A percentile compares a stretch with the other conserved stretches of the same genome.
phyloP scores from a whole-genome alignment of 805 yeast genomes.

The Ogataea salicorniae region DNA sequence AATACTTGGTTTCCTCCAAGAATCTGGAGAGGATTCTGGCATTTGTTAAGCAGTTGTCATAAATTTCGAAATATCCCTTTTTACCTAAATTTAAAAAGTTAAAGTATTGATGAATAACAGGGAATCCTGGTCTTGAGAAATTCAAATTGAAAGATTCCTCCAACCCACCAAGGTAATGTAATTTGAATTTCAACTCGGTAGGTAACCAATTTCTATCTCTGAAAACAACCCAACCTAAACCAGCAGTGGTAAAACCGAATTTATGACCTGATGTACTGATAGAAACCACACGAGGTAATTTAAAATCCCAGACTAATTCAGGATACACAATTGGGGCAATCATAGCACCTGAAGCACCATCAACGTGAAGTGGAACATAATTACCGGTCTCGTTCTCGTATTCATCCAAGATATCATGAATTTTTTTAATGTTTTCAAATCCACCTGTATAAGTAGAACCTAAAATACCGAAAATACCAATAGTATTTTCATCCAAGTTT shows the following conservation, averaged over 20 bases:
- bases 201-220: slow-evolving; percentile 61
- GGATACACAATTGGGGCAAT: slow-evolving; percentile 83
- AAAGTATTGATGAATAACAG: slow-evolving; percentile 83
- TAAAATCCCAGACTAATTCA: slow-evolving; percentile 78
- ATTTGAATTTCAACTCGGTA: slow-evolving; percentile 64
- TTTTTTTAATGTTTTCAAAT: slow-evolving; percentile 68
- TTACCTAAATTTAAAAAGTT: slow-evolving; percentile 68
- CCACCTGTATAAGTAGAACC: slow-evolving; percentile 95
- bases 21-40: slow-evolving; percentile 64
- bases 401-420: slow-evolving; percentile 61
- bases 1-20: slow-evolving; percentile 60
- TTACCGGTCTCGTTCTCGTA: slow-evolving; percentile 61
- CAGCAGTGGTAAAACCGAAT: slow-evolving; percentile 86
- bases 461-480: slow-evolving; percentile 81
- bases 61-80: slow-evolving; percentile 64
- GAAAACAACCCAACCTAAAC: slow-evolving; percentile 92
- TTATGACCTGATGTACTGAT: slow-evolving; percentile 92
- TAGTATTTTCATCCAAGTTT: slow-evolving; percentile 82
- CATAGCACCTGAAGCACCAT: slow-evolving; percentile 90
- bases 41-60: slow-evolving; percentile 58
- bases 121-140: slow-evolving; percentile 91
- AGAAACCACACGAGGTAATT: slow-evolving; percentile 67
- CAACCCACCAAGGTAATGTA: slow-evolving; percentile 81
- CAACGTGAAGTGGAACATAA: slow-evolving; percentile 81
- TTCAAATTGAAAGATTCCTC: slow-evolving; percentile 85